phyloP scores from a whole-genome alignment of 768 basidiomycete genomes.

The Lactifluus echinatus region DNA sequence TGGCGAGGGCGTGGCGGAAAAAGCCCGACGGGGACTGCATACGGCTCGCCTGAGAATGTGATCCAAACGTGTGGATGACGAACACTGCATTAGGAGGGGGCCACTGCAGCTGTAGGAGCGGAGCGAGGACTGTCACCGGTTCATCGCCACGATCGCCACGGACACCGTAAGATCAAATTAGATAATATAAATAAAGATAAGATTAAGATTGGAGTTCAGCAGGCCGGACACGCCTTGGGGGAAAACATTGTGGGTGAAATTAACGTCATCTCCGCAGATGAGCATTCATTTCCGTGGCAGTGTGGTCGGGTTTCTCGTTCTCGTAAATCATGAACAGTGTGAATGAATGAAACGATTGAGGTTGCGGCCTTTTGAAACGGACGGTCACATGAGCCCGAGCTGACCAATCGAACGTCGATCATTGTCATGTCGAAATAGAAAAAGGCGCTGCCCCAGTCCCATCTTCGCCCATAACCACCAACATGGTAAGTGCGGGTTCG shows the following conservation, averaged over 20 bases:
- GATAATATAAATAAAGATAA: background rate
- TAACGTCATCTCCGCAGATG: background rate
- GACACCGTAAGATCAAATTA: background rate
- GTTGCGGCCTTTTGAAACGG: background rate
- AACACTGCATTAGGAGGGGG: background rate
- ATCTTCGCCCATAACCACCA: conserved; percentile 11
- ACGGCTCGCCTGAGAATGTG: background rate
- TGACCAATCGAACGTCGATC: conserved; percentile 8
- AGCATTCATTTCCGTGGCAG: background rate
- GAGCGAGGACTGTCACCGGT: too few relatives aligned
- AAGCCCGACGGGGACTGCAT: background rate
- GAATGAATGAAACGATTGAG: too few relatives aligned
- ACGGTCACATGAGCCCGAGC: background rate
- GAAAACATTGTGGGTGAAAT: background rate
- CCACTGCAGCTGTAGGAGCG: too few relatives aligned
- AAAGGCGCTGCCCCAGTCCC: conserved; percentile 8
- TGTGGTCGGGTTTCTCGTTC: too few relatives aligned
- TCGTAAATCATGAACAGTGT: too few relatives aligned
- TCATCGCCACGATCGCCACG: too few relatives aligned
- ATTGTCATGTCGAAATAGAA: background rate
- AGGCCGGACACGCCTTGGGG: too few relatives aligned
- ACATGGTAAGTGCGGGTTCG: conserved; percentile 14
- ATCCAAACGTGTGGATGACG: background rate
- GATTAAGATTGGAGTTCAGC: too few relatives aligned
- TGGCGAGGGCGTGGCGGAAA: background rate